A percentile compares a stretch with the other conserved stretches of the same genome.
Conservation (phyloP, 352 stramenopile genomes). For the Blastocystis sp. region DNA sequence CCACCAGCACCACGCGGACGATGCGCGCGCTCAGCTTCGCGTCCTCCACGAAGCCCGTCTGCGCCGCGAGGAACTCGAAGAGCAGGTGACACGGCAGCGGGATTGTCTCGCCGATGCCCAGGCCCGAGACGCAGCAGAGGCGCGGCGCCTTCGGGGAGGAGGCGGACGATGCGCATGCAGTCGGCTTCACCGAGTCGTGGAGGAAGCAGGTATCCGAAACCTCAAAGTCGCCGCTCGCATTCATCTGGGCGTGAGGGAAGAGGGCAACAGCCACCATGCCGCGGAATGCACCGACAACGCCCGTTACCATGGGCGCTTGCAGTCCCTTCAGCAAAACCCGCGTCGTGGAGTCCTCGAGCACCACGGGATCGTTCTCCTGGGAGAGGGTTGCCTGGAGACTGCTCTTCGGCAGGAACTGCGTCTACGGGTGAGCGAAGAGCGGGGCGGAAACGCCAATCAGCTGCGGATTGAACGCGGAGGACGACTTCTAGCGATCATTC, state of each 20-base stretch:
- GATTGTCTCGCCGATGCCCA: neutral
- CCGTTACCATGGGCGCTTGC: conserved; percentile 42
- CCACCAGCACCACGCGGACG: conserved; percentile 8
- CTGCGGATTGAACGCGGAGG: conserved; percentile 57
- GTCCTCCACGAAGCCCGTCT: conserved; percentile 54
- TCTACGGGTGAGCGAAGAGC: neutral
- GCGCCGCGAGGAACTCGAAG: conserved; percentile 10
- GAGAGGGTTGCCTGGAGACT: conserved; percentile 57
- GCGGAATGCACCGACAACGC: conserved; percentile 18
- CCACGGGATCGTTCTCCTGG: conserved; percentile 53
- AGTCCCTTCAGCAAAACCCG: conserved; percentile 40
- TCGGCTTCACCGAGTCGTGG: neutral
- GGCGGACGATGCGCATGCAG: too few relatives aligned
- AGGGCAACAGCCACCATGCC: neutral
- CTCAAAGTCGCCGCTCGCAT: conserved; percentile 29
- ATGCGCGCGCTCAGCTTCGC: conserved; percentile 16
- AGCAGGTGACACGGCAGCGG: conserved; percentile 14
- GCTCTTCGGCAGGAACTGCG: conserved; percentile 61
- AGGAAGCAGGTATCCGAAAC: neutral
- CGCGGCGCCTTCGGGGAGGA: neutral
- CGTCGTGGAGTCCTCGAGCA: conserved; percentile 59
- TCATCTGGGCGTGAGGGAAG: conserved; percentile 10
- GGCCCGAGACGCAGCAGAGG: conserved; percentile 24
- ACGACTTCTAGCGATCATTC: conserved; percentile 36
- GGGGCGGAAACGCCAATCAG: conserved; percentile 20